These are phyloP conservation scores for Amniculicola lignicola DNA, from an alignment of 495 filamentous ascomycete species.

Conservation along the genomic window DNA sequence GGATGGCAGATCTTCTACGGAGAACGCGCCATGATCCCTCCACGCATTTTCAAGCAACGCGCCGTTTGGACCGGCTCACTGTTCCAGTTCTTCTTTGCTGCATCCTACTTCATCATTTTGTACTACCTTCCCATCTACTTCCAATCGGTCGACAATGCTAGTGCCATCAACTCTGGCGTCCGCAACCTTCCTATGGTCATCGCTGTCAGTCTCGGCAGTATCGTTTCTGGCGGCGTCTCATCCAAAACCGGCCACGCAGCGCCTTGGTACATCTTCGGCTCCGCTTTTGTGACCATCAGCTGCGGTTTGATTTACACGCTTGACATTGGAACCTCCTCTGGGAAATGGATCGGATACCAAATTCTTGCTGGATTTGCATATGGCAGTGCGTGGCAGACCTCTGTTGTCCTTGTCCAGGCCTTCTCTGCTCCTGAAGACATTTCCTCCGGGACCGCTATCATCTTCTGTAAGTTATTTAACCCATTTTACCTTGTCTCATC, in stretches of 20 bases:
- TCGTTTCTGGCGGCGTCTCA: background rate
- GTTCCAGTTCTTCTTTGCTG: constrained; percentile 37
- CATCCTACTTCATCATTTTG: constrained; percentile 41
- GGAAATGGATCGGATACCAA: constrained; percentile 27
- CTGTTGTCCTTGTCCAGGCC: constrained; percentile 30
- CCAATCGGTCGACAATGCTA: constrained; percentile 52
- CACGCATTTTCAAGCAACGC: constrained; percentile 16
- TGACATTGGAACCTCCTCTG: background rate
- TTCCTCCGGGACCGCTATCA: constrained; percentile 29
- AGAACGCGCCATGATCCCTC: constrained; percentile 9
- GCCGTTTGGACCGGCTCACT: constrained; percentile 33
- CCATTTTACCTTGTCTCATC: background rate
- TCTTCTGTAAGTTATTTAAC: constrained; percentile 25
- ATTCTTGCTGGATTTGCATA: constrained; percentile 13
- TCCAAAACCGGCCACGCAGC: background rate
- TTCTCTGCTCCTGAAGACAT: constrained; percentile 26
- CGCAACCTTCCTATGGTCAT: constrained; percentile 57
- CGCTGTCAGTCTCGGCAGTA: constrained; percentile 39
- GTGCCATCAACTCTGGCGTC: constrained; percentile 55
- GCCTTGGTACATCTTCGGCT: constrained; percentile 7
- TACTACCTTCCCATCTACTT: constrained; percentile 66
- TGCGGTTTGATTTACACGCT: constrained; percentile 26
- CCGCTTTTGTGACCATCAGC: constrained; percentile 23
- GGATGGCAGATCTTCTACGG: background rate
- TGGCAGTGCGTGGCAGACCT: constrained; percentile 3